Conservation (phyloP, 495 filamentous ascomycete species). For the Parmelia sp. region DNA sequence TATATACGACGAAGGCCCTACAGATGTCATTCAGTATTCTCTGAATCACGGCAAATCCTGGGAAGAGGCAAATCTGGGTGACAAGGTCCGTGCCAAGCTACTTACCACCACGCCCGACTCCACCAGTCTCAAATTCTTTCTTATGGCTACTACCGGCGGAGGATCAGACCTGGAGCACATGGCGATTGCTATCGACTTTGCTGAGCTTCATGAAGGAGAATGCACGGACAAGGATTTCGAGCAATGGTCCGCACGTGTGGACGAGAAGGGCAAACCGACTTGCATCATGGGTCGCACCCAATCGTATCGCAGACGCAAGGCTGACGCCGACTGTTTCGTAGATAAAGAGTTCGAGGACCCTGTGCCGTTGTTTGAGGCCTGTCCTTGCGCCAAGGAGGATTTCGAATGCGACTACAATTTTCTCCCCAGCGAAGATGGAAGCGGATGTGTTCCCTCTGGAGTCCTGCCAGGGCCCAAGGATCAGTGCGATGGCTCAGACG, state of each 20-base stretch:
- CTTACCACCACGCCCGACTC: constrained; percentile 87
- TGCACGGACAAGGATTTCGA: constrained; percentile 80
- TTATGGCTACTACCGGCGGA: constrained; percentile 47
- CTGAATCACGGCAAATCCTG: constrained; percentile 81
- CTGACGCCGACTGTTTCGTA: constrained; percentile 81
- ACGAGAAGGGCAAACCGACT: constrained; percentile 70
- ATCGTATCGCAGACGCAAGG: constrained; percentile 71
- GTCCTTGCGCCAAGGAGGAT: constrained; percentile 73
- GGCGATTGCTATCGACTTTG: constrained; percentile 75
- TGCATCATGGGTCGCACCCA: constrained; percentile 96
- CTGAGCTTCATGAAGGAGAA: constrained; percentile 68
- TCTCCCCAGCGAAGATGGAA: constrained; percentile 52
- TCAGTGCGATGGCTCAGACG: constrained; percentile 57
- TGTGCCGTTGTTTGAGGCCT: constrained; percentile 54
- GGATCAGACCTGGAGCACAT: constrained; percentile 45
- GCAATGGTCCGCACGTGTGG: constrained; percentile 74
- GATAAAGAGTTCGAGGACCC: constrained; percentile 77
- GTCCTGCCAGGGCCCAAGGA: constrained; percentile 46
- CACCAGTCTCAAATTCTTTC: constrained; percentile 79
- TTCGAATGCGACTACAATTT: constrained; percentile 97
- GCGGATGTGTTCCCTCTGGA: constrained; percentile 58
- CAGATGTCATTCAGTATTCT: constrained; percentile 69
- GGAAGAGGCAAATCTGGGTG: constrained; percentile 55
- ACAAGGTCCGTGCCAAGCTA: constrained; percentile 55
- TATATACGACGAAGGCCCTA: constrained; percentile 56